phyloP scores from a whole-genome alignment of 164 flowering plant species.

The Chimonanthus salicifolius region DNA sequence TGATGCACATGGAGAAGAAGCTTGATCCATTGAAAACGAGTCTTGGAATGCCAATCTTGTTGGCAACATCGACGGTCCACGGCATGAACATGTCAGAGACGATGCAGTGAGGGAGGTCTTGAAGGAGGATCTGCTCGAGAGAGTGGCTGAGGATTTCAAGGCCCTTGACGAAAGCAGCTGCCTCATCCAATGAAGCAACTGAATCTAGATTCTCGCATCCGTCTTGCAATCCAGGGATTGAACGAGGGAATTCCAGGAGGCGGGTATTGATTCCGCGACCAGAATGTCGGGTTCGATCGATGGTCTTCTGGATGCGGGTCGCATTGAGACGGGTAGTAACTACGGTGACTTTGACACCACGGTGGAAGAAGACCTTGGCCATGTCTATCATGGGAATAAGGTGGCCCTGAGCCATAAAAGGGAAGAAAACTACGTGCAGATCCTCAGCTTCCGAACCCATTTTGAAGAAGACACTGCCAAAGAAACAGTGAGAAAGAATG shows the following conservation, averaged over 20 bases:
- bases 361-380: slow-evolving; percentile 36
- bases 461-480: neutral
- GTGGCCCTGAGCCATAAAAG: slow-evolving; percentile 24
- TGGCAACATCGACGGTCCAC: slow-evolving; percentile 26
- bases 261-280: neutral
- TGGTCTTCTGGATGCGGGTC: slow-evolving; percentile 12
- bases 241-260: slow-evolving; percentile 2
- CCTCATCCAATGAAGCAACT: slow-evolving; percentile 9
- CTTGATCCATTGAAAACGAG: slow-evolving; percentile 22
- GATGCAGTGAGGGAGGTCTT: slow-evolving; percentile 27
- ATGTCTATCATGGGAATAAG: slow-evolving; percentile 49
- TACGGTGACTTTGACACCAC: slow-evolving; percentile 26
- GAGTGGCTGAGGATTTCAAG: slow-evolving; percentile 18
- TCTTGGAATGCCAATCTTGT: slow-evolving; percentile 26
- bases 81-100: slow-evolving; percentile 34
- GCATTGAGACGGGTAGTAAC: slow-evolving; percentile 49
- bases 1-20: slow-evolving; percentile 19
- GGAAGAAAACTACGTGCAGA: slow-evolving; percentile 16
- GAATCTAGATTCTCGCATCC: slow-evolving; percentile 12
- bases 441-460: neutral
- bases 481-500: too few relatives aligned
- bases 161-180: slow-evolving; percentile 17
- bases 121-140: slow-evolving; percentile 19
- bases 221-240: slow-evolving; percentile 5
- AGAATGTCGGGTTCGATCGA: slow-evolving; percentile 2